Conservation (phyloP, 2,329 filamentous ascomycete genomes). For the Diaporthe capsici region DNA sequence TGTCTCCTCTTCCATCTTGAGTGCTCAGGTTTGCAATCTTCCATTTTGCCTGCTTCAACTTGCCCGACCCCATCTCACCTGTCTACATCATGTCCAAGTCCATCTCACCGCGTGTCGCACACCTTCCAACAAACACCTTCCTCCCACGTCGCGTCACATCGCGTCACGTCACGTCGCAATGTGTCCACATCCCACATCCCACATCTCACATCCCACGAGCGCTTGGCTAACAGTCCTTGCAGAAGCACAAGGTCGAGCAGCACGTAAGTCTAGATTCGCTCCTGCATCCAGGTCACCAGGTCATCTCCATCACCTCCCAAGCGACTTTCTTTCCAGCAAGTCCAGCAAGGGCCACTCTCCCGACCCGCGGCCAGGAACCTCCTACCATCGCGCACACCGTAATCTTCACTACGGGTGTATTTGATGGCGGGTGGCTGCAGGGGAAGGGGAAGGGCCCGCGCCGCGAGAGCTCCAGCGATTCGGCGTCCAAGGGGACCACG, state of each 20-base stretch:
- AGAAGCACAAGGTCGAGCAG: neutral
- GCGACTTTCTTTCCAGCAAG: neutral
- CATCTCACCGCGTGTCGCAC: neutral
- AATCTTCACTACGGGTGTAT: neutral
- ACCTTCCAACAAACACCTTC: neutral
- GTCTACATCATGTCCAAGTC: neutral
- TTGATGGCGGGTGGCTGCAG: neutral
- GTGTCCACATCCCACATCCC: neutral
- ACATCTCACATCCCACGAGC: neutral
- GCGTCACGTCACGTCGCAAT: neutral
- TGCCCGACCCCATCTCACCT: neutral
- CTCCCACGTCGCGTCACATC: neutral
- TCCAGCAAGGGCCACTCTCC: neutral
- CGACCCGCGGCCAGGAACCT: neutral
- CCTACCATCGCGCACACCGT: conserved; percentile 2
- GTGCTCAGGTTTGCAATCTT: neutral
- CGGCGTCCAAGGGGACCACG: conserved; percentile 2
- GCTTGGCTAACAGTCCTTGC: neutral
- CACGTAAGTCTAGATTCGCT: neutral
- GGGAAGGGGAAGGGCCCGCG: neutral
- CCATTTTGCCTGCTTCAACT: neutral
- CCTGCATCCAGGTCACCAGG: conserved; percentile 5
- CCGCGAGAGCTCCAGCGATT: neutral
- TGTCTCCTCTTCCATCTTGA: neutral
- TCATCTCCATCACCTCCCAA: neutral